Base-by-base conservation (phyloP, 2,329 filamentous ascomycete genomes). In the Microcera coccophila region DNA sequence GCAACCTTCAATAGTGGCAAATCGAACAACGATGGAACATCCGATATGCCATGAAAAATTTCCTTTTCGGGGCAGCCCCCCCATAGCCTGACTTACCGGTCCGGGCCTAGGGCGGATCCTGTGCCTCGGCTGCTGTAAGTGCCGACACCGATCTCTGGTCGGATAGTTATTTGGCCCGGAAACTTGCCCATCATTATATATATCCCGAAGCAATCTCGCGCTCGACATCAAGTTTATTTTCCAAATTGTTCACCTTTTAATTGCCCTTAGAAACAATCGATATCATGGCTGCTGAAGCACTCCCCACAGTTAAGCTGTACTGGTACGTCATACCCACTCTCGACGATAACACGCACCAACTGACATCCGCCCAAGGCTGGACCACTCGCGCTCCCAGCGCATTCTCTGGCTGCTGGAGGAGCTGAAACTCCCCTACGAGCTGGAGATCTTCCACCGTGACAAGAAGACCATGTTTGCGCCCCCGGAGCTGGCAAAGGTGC, bases 391-490 rank as follows among this genome's bases (percentile, higher is more conserved):
- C 54, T 81, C 87, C 11, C 87, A 94, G 65, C 82, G 87, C 49
- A 85, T 91, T 45, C 71, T 93, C 34, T 95, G 87, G 87, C 81
- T 95, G 5, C 78, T 95, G 33, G 87, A 93, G 62, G 88, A 91
- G 65, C 81, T 93, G 48, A 76, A 85, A 33, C 65, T 95, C 24
- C 76, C 84, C 20, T 95, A 95, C 67, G 80, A 90, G 48, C 69
- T 96, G 44, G 81, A 91, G 59, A 75, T 85, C 41, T 93, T 85
- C 74, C 88, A 87, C 64, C 84, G 90, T 40, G 62, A 73, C 50
- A 69, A 66, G 42, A 59, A 70, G 44, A 77, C 84, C 42, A 76
- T 72, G 55, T 72, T 87, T n/a, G 90, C 90, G 1, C 87, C 88
- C 3, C 71, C 80, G 0, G 84, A 87, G 57, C 76, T 96, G 35